A percentile compares a stretch with the other conserved stretches of the same genome.
Evolutionary conservation across 2,329 filamentous ascomycete genomes (phyloP).

Genomic region (Aspergillus caelatus): DNA sequence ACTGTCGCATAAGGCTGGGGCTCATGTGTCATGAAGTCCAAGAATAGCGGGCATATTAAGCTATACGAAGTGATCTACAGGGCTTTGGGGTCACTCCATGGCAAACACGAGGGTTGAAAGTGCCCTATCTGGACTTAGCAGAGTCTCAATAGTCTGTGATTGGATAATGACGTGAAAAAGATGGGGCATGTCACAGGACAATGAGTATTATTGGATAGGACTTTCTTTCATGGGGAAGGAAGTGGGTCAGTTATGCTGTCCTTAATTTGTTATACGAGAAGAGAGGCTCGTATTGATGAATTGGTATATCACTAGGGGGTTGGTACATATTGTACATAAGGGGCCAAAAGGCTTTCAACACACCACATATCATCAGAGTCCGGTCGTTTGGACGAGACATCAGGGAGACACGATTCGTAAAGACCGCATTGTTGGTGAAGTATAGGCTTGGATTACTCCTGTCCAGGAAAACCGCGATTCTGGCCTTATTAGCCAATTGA

Average conservation of each 20-base stretch:
- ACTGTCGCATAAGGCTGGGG: background rate
- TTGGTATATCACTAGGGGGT: background rate
- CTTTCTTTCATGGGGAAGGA: background rate
- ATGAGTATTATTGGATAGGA: background rate
- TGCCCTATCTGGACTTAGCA: background rate
- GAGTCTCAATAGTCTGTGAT: background rate
- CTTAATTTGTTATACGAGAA: background rate
- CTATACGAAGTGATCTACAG: background rate
- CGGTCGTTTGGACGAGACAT: background rate
- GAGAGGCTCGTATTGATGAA: background rate
- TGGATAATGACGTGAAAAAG: background rate
- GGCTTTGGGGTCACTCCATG: background rate
- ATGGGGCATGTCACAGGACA: background rate
- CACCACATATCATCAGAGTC: background rate
- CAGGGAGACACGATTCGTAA: too few relatives aligned
- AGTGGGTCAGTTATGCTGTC: background rate
- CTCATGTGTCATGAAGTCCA: background rate
- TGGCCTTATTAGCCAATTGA: too few relatives aligned
- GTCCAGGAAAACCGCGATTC: too few relatives aligned
- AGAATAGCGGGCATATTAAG: background rate
- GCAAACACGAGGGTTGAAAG: background rate
- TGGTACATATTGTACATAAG: background rate
- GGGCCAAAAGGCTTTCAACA: background rate
- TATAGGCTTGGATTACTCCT: too few relatives aligned
- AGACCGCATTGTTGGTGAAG: accelerated